phyloP scores from a whole-genome alignment of 108 stramenopile species.

The Conticribra weissflogii region DNA sequence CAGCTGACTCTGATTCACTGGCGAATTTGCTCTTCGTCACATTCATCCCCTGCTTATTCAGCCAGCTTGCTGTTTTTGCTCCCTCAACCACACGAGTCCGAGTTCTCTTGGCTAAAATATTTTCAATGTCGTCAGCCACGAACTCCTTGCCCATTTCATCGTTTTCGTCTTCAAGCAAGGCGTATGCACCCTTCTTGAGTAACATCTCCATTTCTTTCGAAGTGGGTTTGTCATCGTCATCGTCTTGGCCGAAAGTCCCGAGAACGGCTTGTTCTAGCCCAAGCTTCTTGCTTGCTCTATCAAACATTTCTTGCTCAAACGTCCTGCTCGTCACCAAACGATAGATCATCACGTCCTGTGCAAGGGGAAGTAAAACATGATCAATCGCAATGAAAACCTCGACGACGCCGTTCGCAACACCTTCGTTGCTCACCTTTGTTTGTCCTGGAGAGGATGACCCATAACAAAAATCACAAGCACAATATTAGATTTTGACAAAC shows the following conservation, averaged over 20 bases:
- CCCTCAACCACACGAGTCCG: conserved; percentile 90
- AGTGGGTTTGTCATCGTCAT: conserved; percentile 88
- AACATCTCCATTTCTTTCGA: conserved; percentile 93
- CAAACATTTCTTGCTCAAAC: conserved; percentile 99
- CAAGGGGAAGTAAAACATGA: not conserved
- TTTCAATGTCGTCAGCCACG: conserved; percentile 91
- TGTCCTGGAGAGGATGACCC: conserved; percentile 4
- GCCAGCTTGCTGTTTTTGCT: conserved; percentile 88
- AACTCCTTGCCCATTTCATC: conserved; percentile 87
- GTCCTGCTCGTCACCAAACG: conserved; percentile 96
- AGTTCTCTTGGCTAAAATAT: conserved; percentile 85
- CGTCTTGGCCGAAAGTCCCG: conserved; percentile 89
- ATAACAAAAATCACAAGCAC: not conserved
- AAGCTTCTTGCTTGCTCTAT: conserved; percentile 96
- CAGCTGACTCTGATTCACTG: conserved; percentile 66
- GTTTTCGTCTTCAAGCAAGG: conserved; percentile 83
- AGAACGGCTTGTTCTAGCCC: conserved; percentile 99
- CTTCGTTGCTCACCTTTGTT: conserved; percentile 18
- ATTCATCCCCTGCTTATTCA: conserved; percentile 86
- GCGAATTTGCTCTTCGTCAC: conserved; percentile 87
- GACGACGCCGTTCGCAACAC: not conserved
- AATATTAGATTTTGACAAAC: not conserved
- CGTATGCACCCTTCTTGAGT: conserved; percentile 93
- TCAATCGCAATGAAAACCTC: not conserved
- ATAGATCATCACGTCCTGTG: conserved; percentile 88